phyloP scores from a whole-genome alignment of 352 stramenopile genomes.

The Aphanomyces stellatus region DNA sequence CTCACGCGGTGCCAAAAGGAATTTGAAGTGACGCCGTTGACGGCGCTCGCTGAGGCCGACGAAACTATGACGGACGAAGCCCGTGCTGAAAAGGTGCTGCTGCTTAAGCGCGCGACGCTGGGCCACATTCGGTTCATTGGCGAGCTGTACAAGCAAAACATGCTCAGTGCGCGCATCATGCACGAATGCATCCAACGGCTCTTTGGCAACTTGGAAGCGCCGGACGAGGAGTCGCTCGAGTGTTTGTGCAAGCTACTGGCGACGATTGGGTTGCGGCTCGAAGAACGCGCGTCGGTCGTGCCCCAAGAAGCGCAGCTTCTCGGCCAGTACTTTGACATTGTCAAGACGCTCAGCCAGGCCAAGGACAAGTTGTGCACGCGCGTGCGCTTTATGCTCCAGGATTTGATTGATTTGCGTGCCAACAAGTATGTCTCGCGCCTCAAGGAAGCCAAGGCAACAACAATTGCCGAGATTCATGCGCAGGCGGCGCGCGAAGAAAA shows the following conservation, averaged over 20 bases:
- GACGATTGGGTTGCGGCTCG: constrained; percentile 88
- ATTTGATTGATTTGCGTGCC: constrained; percentile 62
- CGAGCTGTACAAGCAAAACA: constrained; percentile 92
- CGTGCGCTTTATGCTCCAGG: constrained; percentile 79
- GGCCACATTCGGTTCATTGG: constrained; percentile 96
- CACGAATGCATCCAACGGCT: constrained; percentile 81
- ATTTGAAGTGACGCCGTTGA: constrained; percentile 85
- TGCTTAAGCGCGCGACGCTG: constrained; percentile 73
- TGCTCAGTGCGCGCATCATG: constrained; percentile 94
- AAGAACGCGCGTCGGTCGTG: constrained; percentile 35
- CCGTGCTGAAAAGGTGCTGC: constrained; percentile 61
- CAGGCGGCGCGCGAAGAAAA: constrained; percentile 60
- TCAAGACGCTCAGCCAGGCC: constrained; percentile 51
- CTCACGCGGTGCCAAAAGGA: constrained; percentile 90
- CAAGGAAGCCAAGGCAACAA: constrained; percentile 80
- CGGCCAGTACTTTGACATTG: constrained; percentile 55
- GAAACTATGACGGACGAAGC: constrained; percentile 45
- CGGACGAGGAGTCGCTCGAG: constrained; percentile 93
- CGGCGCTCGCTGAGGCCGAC: constrained; percentile 50
- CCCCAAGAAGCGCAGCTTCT: constrained; percentile 41
- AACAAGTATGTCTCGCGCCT: constrained; percentile 67
- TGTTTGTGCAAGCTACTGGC: constrained; percentile 92
- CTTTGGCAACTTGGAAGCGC: constrained; percentile 65
- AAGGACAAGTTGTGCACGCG: constrained; percentile 66
- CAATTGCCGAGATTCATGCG: constrained; percentile 69